These are phyloP conservation scores for Penicillium sp. DNA, from an alignment of 2,329 filamentous ascomycete genomes.

Conservation along the genomic window DNA sequence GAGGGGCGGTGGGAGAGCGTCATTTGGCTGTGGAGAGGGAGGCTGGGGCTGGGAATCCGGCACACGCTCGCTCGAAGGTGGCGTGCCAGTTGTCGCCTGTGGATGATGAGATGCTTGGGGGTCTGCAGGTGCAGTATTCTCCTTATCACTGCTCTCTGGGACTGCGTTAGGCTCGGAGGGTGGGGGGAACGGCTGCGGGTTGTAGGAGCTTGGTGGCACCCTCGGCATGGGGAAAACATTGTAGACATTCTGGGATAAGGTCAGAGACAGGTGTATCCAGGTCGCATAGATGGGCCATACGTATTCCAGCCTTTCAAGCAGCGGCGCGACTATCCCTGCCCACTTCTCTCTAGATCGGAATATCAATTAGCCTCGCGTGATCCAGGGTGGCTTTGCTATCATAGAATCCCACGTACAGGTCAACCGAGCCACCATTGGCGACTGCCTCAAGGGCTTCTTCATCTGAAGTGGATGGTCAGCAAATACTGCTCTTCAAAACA, in stretches of 20 bases:
- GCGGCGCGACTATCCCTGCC: conserved; percentile 68
- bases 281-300: conserved; percentile 44
- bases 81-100: conserved; percentile 42
- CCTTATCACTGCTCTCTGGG: conserved; percentile 46
- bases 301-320: conserved; percentile 72
- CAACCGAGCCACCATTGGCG: conserved; percentile 64
- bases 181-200: conserved; percentile 35
- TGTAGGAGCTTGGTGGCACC: conserved; percentile 48
- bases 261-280: conserved; percentile 11
- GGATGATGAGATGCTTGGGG: conserved; percentile 47
- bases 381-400: conserved; percentile 12
- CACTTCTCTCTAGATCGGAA: conserved; percentile 65
- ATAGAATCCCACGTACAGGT: conserved; percentile 55
- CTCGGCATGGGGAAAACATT: conserved; percentile 76
- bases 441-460: conserved; percentile 62
- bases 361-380: conserved; percentile 39
- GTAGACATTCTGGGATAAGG: conserved; percentile 68
- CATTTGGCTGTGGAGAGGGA: conserved; percentile 54
- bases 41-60: conserved; percentile 51
- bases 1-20: conserved; percentile 67
- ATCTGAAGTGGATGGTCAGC: conserved; percentile 40
- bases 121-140: conserved; percentile 41
- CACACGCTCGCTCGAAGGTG: conserved; percentile 48
- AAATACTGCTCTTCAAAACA: not conserved
- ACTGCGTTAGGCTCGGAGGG: conserved; percentile 37